Evolutionary conservation across 2,329 filamentous ascomycete species (phyloP).

Genomic region (Pseudocercospora cruenta): DNA sequence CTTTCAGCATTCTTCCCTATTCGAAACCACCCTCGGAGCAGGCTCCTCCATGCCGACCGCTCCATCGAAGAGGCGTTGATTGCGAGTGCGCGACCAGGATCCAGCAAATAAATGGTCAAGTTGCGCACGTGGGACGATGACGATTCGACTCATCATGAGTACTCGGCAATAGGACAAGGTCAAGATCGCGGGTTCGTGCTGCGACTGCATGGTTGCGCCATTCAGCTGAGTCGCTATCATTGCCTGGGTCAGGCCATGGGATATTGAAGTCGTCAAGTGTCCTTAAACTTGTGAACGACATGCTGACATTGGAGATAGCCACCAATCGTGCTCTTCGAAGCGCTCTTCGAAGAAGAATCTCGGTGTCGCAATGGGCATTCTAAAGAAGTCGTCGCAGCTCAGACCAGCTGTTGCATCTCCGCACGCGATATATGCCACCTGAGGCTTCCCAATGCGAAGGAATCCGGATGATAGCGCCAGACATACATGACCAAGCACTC

Average conservation of each 20-base stretch:
- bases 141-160: background rate
- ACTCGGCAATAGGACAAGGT: background rate
- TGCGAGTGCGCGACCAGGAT: background rate
- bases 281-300: background rate
- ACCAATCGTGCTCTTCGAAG: background rate
- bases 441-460: no score
- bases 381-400: background rate
- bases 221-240: background rate
- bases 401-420: background rate
- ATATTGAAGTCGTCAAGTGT: background rate
- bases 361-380: no score
- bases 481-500: no score
- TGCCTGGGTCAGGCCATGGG: background rate
- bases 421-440: no score
- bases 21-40: no score
- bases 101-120: background rate
- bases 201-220: background rate
- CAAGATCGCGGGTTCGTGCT: background rate
- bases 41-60: background rate
- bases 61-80: background rate
- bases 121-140: background rate
- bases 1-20: background rate
- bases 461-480: no score
- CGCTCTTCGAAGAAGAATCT: background rate
- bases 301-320: background rate